Conservation (phyloP, 108 stramenopile genomes). For the Nannochloropsis gaditana region DNA sequence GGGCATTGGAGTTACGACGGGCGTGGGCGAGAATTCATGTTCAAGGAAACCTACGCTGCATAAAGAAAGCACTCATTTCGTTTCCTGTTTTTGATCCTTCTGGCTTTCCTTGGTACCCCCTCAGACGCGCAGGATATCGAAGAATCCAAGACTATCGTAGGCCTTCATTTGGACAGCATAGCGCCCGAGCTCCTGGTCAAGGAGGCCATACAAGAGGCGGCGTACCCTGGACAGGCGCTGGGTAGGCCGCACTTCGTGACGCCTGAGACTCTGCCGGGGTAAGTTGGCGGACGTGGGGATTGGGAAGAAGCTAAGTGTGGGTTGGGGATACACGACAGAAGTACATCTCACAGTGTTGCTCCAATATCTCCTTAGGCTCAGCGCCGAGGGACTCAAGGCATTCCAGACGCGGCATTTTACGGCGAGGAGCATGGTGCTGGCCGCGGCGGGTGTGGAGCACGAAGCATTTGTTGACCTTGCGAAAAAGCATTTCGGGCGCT, state of each 20-base stretch:
- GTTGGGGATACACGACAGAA: neutral
- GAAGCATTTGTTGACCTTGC: slow-evolving; percentile 75
- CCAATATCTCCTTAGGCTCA: neutral
- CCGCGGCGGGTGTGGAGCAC: slow-evolving; percentile 88
- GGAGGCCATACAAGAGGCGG: slow-evolving; percentile 80
- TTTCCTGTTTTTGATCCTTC: neutral
- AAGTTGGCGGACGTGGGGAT: neutral
- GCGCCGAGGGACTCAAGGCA: neutral
- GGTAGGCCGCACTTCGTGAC: slow-evolving; percentile 54
- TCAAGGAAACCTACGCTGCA: neutral
- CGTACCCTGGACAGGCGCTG: slow-evolving; percentile 65
- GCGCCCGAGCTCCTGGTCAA: slow-evolving; percentile 65
- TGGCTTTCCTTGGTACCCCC: neutral
- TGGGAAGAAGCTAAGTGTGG: neutral
- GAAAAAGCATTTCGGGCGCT: slow-evolving; percentile 66
- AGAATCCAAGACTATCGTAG: slow-evolving; percentile 64
- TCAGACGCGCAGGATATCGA: slow-evolving; percentile 55
- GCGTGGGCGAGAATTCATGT: no score
- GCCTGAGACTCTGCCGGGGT: slow-evolving; percentile 45
- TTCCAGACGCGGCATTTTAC: slow-evolving; percentile 49
- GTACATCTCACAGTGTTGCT: neutral
- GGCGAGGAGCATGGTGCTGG: slow-evolving; percentile 72
- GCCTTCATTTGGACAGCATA: slow-evolving; percentile 71
- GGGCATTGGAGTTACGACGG: neutral
- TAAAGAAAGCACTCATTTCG: neutral